Evolutionary conservation across 2,329 filamentous ascomycete species (phyloP).

Genomic region (Xylariaceae sp.): DNA sequence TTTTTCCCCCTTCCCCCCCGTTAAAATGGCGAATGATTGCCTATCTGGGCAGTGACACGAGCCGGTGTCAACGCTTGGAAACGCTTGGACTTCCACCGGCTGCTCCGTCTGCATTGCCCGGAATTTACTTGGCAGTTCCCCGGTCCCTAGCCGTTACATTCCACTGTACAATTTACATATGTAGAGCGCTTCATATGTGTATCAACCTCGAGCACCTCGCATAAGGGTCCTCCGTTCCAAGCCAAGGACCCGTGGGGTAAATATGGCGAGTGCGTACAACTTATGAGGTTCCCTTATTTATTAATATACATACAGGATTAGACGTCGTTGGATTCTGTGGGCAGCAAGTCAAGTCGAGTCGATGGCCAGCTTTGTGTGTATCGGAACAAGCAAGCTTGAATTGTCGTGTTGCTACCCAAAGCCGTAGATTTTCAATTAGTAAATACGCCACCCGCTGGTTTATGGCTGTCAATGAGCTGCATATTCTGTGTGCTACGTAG

Average conservation of each 20-base stretch:
- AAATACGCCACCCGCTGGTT: neutral
- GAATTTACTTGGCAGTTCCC: neutral
- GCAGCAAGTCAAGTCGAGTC: too few relatives aligned
- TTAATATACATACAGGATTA: too few relatives aligned
- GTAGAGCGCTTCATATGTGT: neutral
- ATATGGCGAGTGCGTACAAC: too few relatives aligned
- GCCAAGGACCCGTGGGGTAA: neutral
- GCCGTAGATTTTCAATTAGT: neutral
- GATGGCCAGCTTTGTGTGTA: too few relatives aligned
- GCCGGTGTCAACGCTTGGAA: neutral
- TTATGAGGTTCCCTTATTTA: too few relatives aligned
- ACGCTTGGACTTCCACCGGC: neutral
- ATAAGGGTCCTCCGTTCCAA: neutral
- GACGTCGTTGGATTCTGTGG: too few relatives aligned
- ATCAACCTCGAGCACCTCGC: neutral
- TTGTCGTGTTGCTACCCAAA: neutral
- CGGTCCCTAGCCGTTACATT: neutral
- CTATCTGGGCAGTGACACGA: neutral
- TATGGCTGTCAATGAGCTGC: neutral
- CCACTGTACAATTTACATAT: neutral
- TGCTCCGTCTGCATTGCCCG: neutral
- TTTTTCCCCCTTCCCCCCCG: too few relatives aligned
- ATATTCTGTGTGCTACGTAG: neutral
- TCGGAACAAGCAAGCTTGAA: neutral
- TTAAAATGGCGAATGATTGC: neutral